Percentiles rank a stretch among this genome's conserved stretches.
phyloP scores from a whole-genome alignment of 192 early-diverging fungal species.

The Cetraspora pellucida region DNA sequence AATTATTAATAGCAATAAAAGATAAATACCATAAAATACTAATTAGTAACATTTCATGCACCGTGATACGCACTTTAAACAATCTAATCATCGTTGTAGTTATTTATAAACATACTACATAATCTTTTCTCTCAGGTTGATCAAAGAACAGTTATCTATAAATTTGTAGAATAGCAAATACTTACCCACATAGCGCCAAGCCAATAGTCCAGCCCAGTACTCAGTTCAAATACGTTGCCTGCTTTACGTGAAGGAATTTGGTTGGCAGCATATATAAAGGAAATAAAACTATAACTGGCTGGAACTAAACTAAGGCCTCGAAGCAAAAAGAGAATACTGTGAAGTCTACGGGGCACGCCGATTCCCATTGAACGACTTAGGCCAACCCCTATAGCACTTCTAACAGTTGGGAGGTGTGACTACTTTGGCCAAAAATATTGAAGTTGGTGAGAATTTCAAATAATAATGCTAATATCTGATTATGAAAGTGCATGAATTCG shows the following conservation, averaged over 20 bases:
- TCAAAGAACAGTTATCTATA: not conserved
- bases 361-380: slow-evolving; percentile 23
- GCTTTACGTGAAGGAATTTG: slow-evolving; percentile 32
- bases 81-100: too few relatives aligned
- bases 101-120: too few relatives aligned
- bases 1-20: too few relatives aligned
- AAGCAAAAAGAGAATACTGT: slow-evolving; percentile 40
- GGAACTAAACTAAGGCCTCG: slow-evolving; percentile 45
- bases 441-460: not conserved
- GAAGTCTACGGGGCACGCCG: slow-evolving; percentile 37
- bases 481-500: not conserved
- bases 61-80: too few relatives aligned
- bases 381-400: slow-evolving; percentile 2
- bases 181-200: slow-evolving; percentile 50
- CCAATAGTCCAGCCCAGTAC: slow-evolving; percentile 45
- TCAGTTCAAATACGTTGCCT: slow-evolving; percentile 37
- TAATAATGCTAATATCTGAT: not conserved
- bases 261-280: slow-evolving; percentile 36
- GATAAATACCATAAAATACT: too few relatives aligned
- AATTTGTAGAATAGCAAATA: not conserved
- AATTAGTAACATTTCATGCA: too few relatives aligned
- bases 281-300: slow-evolving; percentile 37
- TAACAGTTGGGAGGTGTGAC: slow-evolving; percentile 9
- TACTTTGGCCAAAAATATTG: slow-evolving; percentile 6
- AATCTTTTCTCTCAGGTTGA: too few relatives aligned